Evolutionary conservation across 1,139 yeast species (phyloP).

Genomic region (Starmera stellimalicola): DNA sequence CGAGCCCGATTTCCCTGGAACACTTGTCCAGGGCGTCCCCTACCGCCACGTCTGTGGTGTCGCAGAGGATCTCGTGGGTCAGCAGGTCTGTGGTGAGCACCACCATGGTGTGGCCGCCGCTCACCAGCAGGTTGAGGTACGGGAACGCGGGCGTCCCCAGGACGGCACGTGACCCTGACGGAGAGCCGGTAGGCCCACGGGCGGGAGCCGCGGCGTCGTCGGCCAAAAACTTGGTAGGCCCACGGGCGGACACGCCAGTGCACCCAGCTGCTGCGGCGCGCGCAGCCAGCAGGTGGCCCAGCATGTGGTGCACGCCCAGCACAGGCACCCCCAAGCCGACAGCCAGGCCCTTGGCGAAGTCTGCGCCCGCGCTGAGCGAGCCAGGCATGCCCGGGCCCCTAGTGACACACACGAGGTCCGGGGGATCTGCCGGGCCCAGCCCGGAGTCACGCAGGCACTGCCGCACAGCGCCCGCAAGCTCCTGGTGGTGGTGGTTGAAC

Average conservation of each 20-base stretch:
- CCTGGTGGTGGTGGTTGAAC: slow-evolving; percentile 61
- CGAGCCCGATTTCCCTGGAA: slow-evolving; percentile 73
- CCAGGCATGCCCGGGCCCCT: slow-evolving; percentile 98
- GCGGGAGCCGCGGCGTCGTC: too few relatives aligned
- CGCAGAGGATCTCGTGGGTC: slow-evolving; percentile 63
- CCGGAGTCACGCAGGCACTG: slow-evolving; percentile 25
- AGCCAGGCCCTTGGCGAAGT: slow-evolving; percentile 76
- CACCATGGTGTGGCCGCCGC: slow-evolving; percentile 94
- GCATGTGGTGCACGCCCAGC: slow-evolving; percentile 93
- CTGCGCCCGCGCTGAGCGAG: slow-evolving; percentile 72
- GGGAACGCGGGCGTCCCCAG: slow-evolving; percentile 57
- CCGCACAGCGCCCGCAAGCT: slow-evolving; percentile 38
- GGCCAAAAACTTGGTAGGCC: too few relatives aligned
- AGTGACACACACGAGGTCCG: slow-evolving; percentile 81
- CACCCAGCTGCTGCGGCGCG: slow-evolving; percentile 40
- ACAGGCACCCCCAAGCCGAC: slow-evolving; percentile 71
- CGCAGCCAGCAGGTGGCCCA: slow-evolving; percentile 79
- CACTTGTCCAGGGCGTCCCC: slow-evolving; percentile 94
- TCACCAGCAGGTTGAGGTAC: slow-evolving; percentile 66
- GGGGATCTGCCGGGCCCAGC: slow-evolving; percentile 26
- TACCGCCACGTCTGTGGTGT: slow-evolving; percentile 81
- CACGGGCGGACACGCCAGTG: slow-evolving; percentile 7
- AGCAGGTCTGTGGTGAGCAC: slow-evolving; percentile 53
- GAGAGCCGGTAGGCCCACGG: too few relatives aligned
- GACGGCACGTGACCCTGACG: too few relatives aligned